Percentiles rank a stretch among this genome's conserved stretches.
Conservation (phyloP, 2,329 filamentous ascomycete species). For the Onygenales sp. region DNA sequence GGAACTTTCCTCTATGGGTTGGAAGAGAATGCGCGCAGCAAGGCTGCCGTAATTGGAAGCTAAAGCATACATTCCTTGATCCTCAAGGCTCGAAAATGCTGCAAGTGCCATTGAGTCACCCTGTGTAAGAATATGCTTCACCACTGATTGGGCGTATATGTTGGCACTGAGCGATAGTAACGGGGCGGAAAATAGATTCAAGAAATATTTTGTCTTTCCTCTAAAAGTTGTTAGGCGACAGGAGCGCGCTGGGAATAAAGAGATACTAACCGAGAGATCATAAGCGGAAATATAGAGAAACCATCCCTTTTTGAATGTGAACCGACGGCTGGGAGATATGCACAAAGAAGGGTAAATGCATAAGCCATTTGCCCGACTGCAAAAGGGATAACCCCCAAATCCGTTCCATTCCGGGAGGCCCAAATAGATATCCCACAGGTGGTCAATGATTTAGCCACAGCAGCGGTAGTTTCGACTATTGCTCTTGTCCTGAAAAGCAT, state of each 20-base stretch:
- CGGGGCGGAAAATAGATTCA: constrained; percentile 56
- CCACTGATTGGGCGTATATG: constrained; percentile 74
- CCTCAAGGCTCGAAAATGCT: constrained; percentile 61
- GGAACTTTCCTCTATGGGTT: constrained; percentile 89
- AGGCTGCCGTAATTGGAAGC: constrained; percentile 93
- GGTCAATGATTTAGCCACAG: constrained; percentile 63
- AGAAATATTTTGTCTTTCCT: constrained; percentile 37
- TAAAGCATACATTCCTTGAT: constrained; percentile 85
- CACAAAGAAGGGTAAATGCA: constrained; percentile 54
- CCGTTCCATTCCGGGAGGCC: constrained; percentile 42
- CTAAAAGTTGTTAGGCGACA: constrained; percentile 13
- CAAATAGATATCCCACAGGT: constrained; percentile 64
- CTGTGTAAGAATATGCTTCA: constrained; percentile 91
- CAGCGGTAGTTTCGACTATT: constrained; percentile 71
- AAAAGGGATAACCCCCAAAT: constrained; percentile 75
- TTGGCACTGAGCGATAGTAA: constrained; percentile 67
- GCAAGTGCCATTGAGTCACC: constrained; percentile 86
- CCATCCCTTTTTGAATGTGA: constrained; percentile 45
- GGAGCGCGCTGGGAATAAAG: not conserved
- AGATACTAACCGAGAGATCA: constrained; percentile 34
- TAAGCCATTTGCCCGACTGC: constrained; percentile 78
- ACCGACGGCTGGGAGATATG: constrained; percentile 59
- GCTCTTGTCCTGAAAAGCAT: constrained; percentile 74
- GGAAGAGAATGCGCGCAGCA: constrained; percentile 78
- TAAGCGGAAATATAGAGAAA: constrained; percentile 58